These are phyloP conservation scores for Pichia sp. DNA, from an alignment of 1,139 yeast genomes.

Conservation along the genomic window DNA sequence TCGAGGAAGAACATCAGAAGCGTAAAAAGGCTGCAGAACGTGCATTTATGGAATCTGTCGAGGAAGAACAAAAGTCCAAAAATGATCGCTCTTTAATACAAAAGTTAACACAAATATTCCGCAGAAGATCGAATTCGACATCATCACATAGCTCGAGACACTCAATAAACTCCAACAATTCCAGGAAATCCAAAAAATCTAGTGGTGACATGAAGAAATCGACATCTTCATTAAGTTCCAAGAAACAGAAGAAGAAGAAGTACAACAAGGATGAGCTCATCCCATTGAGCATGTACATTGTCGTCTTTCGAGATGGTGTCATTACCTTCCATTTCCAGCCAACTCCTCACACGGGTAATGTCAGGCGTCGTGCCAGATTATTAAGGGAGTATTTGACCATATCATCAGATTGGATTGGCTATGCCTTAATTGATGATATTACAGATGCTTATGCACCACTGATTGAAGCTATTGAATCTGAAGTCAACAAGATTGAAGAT, in stretches of 20 bases:
- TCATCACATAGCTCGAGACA: constrained; percentile 1
- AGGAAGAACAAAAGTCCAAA: constrained; percentile 12
- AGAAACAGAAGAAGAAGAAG: constrained; percentile 8
- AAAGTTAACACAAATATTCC: constrained; percentile 5
- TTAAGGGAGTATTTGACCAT: constrained; percentile 84
- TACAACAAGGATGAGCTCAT: constrained; percentile 67
- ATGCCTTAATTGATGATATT: constrained; percentile 93
- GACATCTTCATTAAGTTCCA: constrained; percentile 15
- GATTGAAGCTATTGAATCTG: constrained; percentile 89
- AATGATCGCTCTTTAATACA: constrained; percentile 11
- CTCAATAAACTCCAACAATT: constrained; percentile 5
- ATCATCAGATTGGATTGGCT: constrained; percentile 94
- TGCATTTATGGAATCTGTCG: constrained; percentile 29
- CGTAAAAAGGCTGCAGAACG: constrained; percentile 26
- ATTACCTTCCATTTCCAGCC: constrained; percentile 91
- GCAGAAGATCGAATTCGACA: constrained; percentile 5
- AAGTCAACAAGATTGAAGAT: constrained; percentile 87
- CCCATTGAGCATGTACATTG: constrained; percentile 88
- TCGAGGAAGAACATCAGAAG: constrained; percentile 61
- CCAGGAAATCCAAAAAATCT: constrained; percentile 10
- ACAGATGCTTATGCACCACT: constrained; percentile 97
- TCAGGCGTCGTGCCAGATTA: constrained; percentile 83
- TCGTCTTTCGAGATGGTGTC: constrained; percentile 87
- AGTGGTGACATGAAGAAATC: constrained; percentile 2
- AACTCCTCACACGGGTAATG: constrained; percentile 94